Conservation (phyloP, 2,329 filamentous ascomycete species). For the Zymoseptoria passerinii region DNA sequence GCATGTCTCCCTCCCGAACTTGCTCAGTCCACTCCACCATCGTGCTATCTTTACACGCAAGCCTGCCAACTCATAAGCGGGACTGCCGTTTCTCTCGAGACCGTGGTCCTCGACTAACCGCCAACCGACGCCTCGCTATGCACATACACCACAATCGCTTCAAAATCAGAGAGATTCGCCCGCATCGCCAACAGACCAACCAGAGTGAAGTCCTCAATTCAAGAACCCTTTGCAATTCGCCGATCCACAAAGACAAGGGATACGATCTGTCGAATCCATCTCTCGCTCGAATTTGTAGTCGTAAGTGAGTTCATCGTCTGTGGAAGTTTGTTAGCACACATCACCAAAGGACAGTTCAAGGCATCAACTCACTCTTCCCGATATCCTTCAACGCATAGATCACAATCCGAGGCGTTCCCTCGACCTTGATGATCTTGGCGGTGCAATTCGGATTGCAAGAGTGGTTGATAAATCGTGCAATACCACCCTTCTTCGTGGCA, state of each 20-base stretch:
- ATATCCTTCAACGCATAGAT: slow-evolving; percentile 98
- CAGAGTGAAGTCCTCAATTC: slow-evolving; percentile 54
- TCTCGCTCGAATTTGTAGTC: slow-evolving; percentile 99
- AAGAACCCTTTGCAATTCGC: slow-evolving; percentile 97
- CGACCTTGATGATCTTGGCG: slow-evolving; percentile 98
- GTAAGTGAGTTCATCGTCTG: slow-evolving; percentile 98
- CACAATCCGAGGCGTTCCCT: slow-evolving; percentile 95
- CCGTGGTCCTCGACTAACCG: not conserved
- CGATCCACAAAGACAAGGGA: slow-evolving; percentile 93
- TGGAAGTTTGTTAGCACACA: slow-evolving; percentile 5
- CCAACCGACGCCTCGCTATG: not conserved
- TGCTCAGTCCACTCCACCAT: not conserved
- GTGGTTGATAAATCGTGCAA: slow-evolving; percentile 97
- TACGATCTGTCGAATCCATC: slow-evolving; percentile 86
- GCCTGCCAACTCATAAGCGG: not conserved
- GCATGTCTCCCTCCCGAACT: not conserved
- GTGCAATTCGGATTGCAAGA: slow-evolving; percentile 98
- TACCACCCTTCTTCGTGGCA: slow-evolving; percentile 96
- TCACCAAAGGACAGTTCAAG: not conserved
- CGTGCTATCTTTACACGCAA: not conserved
- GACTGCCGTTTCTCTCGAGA: not conserved
- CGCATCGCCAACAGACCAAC: not conserved
- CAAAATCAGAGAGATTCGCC: not conserved
- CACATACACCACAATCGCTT: not conserved
- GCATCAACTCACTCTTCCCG: slow-evolving; percentile 65